phyloP scores from a whole-genome alignment of 2,329 filamentous ascomycete species.

The Piedraia hortae region DNA sequence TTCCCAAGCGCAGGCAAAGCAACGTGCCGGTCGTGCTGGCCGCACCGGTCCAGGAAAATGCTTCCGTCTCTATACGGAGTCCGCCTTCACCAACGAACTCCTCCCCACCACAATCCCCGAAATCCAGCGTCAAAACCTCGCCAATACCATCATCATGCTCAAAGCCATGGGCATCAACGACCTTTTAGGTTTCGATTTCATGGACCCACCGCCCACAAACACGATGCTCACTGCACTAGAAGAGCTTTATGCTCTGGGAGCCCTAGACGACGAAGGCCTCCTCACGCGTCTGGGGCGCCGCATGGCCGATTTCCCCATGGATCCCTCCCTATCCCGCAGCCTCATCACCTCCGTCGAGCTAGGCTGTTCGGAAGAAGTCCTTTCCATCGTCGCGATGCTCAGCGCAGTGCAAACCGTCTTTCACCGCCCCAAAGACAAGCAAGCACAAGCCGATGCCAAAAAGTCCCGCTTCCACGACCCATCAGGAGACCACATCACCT shows the following conservation, averaged over 20 bases:
- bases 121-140: conserved; percentile 82
- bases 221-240: conserved; percentile 93
- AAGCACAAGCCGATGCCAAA: conserved; percentile 86
- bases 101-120: conserved; percentile 85
- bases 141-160: conserved; percentile 82
- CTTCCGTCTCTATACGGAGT: conserved; percentile 84
- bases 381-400: conserved; percentile 87
- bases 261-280: conserved; percentile 82
- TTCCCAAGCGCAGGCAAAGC: conserved; percentile 86
- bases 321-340: conserved; percentile 70
- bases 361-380: conserved; percentile 73
- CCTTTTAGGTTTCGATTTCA: conserved; percentile 88
- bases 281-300: conserved; percentile 76
- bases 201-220: conserved; percentile 92
- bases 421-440: conserved; percentile 92
- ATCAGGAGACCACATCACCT: conserved; percentile 73
- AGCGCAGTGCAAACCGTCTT: conserved; percentile 57
- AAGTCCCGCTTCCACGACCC: conserved; percentile 94
- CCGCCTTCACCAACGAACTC: conserved; percentile 91
- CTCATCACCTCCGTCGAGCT: conserved; percentile 71
- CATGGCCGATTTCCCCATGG: conserved; percentile 98
- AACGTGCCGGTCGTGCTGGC: conserved; percentile 74
- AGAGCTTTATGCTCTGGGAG: conserved; percentile 75
- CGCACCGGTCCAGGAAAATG: conserved; percentile 89
- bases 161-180: conserved; percentile 99